Base-by-base conservation (phyloP, 2,329 filamentous ascomycete species). In the Malbranchea zuffiana region DNA sequence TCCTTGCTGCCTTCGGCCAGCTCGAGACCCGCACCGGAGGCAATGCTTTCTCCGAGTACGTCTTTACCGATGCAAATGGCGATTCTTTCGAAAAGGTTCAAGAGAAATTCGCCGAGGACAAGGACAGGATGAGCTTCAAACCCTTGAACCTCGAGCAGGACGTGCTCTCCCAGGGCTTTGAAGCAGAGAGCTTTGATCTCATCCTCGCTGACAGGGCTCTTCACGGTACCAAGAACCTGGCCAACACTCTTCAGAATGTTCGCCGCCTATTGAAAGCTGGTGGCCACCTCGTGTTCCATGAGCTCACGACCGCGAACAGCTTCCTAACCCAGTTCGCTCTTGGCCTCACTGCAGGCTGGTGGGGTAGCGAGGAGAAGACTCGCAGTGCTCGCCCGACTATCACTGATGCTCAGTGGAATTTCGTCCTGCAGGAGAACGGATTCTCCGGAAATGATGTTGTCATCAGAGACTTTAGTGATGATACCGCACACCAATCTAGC, bases 21-120 rank as follows among this genome's bases (percentile, higher is more conserved):
- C 17, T 42, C n/a, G 21, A 23, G 11, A 12, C 7, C 24, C 15
- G n/a, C 13, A 17, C 27, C 10, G 18, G 21, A 3, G 19, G 23
- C 6, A 20, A 21, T n/a, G 24, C 16, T 15, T 32, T 39, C 13
- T 31, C 26, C 21, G 29, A 39, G 12, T 37, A 37, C 31, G 21
- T 29, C 1, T 69, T 58, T 46, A 68, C 67, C 0, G 66, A 68
- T 41, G 57, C 67, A 10, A 63, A 60, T 0, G 35, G 51, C 3
- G 58, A 53, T 7, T 67, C 65, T 47, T 66, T 69, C 39, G 54
- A 55, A 16, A 49, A 52, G 4, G 40, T 57, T 1, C 41, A 46
- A 11, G 49, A 53, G 24, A 36, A 40, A 1, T 58, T 63, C 27
- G 37, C 42, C 1, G 33, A 35, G 11, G 44, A 41, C 44, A 28